Percentiles rank a stretch among this genome's conserved stretches.
These are phyloP conservation scores for Neurospora sp. DNA, from an alignment of 495 filamentous ascomycete species.

Conservation along the genomic window DNA sequence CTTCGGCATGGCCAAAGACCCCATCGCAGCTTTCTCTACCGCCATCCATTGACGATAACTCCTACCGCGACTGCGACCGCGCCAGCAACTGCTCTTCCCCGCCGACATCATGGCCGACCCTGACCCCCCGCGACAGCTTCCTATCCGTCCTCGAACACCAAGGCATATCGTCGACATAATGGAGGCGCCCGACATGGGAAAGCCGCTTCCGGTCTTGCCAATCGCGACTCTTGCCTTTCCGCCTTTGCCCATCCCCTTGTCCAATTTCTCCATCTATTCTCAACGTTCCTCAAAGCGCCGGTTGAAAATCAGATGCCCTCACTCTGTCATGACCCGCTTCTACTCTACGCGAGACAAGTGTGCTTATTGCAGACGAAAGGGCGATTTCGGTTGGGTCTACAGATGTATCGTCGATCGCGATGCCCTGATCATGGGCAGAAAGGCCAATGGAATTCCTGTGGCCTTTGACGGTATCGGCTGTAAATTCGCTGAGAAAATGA, in stretches of 20 bases:
- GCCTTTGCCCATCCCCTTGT: slow-evolving; percentile 2
- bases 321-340: slow-evolving; percentile 47
- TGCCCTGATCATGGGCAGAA: slow-evolving; percentile 28
- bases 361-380: slow-evolving; percentile 34
- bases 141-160: not conserved
- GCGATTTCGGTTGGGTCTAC: slow-evolving; percentile 55
- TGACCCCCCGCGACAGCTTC: not conserved
- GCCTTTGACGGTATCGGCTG: slow-evolving; percentile 18
- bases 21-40: not conserved
- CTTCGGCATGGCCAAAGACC: not conserved
- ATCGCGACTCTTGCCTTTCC: not conserved
- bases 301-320: slow-evolving; percentile 40
- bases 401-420: slow-evolving; percentile 51
- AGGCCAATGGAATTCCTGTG: slow-evolving; percentile 19
- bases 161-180: not conserved
- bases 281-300: not conserved
- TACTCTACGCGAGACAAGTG: slow-evolving; percentile 39
- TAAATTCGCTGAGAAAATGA: slow-evolving; percentile 13
- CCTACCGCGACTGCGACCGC: not conserved
- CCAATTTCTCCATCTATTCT: slow-evolving; percentile 4
- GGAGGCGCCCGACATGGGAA: not conserved
- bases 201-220: not conserved
- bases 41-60: not conserved
- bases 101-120: not conserved
- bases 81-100: not conserved